Evolutionary conservation across 2,329 filamentous ascomycete genomes (phyloP).

Genomic region (Trichophyton simii): DNA sequence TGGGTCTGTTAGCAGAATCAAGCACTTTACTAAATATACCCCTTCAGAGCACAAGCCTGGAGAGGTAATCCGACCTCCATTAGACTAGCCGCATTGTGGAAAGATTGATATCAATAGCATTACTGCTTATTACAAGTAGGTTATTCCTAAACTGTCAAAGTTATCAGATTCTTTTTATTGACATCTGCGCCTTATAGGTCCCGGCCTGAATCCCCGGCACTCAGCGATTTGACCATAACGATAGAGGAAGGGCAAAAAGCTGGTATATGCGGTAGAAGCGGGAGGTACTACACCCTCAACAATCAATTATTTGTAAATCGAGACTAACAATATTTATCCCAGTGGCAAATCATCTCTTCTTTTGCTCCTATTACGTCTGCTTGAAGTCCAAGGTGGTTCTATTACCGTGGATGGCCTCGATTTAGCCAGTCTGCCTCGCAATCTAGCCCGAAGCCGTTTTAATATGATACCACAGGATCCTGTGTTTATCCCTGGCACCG

Average conservation of each 20-base stretch:
- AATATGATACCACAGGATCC: constrained; percentile 97
- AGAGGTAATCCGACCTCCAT: constrained; percentile 26
- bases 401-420: constrained; percentile 54
- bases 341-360: constrained; percentile 84
- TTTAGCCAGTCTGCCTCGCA: constrained; percentile 74
- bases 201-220: constrained; percentile 42
- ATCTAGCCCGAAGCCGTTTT: constrained; percentile 74
- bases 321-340: background rate
- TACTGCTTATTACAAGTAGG: constrained; percentile 25
- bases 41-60: constrained; percentile 26
- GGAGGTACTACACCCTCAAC: constrained; percentile 40
- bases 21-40: constrained; percentile 34
- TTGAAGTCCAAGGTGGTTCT: constrained; percentile 64
- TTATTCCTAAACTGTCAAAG: background rate
- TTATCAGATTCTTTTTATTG: background rate
- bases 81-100: constrained; percentile 26
- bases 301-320: constrained; percentile 4
- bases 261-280: constrained; percentile 86
- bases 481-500: constrained; percentile 80
- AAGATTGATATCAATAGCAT: constrained; percentile 27
- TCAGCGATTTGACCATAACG: constrained; percentile 84
- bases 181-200: background rate
- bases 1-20: constrained; percentile 43
- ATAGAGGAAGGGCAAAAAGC: constrained; percentile 81
- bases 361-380: constrained; percentile 87